Conservation (phyloP, 75 land plant genomes). For the Sequoia sempervirens region DNA sequence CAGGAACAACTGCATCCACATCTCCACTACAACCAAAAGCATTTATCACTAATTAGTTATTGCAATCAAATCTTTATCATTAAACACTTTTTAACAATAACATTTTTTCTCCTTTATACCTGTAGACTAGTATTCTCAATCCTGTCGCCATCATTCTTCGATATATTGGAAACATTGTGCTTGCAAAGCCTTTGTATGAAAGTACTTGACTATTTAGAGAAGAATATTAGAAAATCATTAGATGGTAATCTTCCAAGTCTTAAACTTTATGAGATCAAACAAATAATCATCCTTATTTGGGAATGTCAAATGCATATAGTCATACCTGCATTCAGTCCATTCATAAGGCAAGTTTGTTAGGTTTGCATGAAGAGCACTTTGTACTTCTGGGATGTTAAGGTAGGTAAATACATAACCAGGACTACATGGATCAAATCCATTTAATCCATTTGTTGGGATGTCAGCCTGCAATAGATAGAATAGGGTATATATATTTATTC, state of each 20-base stretch:
- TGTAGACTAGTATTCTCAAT: background rate
- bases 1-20: conserved; percentile 18
- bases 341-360: conserved; percentile 45
- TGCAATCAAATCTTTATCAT: background rate
- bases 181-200: background rate
- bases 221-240: background rate
- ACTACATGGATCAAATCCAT: conserved; percentile 78
- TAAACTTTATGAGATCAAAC: background rate
- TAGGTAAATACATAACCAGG: conserved; percentile 41
- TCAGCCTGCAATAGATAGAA: background rate
- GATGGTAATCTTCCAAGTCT: no score
- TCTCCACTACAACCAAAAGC: conserved; percentile 13
- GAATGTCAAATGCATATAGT: conserved; percentile 7
- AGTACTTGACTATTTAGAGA: background rate
- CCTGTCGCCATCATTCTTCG: background rate
- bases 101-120: background rate
- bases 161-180: conserved; percentile 2
- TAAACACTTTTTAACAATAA: background rate
- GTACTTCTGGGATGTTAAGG: conserved; percentile 80
- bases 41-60: background rate
- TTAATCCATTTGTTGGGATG: background rate
- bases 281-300: background rate
- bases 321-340: conserved; percentile 87
- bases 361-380: conserved; percentile 87
- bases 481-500: background rate